These are phyloP conservation scores for Suhomyces atakaporum DNA, from an alignment of 1,139 yeast species.

Conservation along the genomic window DNA sequence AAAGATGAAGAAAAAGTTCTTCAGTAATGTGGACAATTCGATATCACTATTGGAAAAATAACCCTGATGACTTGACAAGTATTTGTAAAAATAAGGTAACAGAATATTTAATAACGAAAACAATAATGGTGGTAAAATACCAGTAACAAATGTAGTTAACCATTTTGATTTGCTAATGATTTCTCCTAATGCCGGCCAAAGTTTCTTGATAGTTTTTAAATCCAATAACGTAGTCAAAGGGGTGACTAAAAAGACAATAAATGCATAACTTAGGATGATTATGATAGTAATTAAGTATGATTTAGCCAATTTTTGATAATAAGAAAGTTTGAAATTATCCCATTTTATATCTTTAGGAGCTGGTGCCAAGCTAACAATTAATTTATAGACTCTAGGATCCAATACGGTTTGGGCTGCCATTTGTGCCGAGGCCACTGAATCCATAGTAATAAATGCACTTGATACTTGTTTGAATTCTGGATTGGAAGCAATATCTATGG, in stretches of 20 bases:
- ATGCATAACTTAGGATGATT: slow-evolving; percentile 62
- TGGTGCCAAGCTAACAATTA: slow-evolving; percentile 73
- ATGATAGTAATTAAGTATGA: slow-evolving; percentile 61
- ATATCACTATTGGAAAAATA: slow-evolving; percentile 78
- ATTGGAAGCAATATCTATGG: slow-evolving; percentile 28
- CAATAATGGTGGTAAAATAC: slow-evolving; percentile 43
- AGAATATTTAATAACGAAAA: slow-evolving; percentile 73
- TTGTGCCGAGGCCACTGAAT: slow-evolving; percentile 80
- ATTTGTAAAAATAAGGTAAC: slow-evolving; percentile 75
- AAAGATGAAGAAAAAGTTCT: slow-evolving; percentile 82
- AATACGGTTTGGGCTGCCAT: slow-evolving; percentile 83
- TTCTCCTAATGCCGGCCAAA: slow-evolving; percentile 74
- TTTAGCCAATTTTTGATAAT: slow-evolving; percentile 54
- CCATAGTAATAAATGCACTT: slow-evolving; percentile 80
- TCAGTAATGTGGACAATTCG: slow-evolving; percentile 74
- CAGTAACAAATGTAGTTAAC: slow-evolving; percentile 73
- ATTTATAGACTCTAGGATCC: slow-evolving; percentile 73
- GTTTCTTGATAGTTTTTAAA: slow-evolving; percentile 65
- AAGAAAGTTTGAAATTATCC: slow-evolving; percentile 67
- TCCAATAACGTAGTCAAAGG: slow-evolving; percentile 73
- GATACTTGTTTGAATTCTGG: slow-evolving; percentile 48
- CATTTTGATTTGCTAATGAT: slow-evolving; percentile 60
- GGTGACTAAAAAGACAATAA: slow-evolving; percentile 69
- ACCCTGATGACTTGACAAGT: slow-evolving; percentile 71
- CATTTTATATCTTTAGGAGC: slow-evolving; percentile 81